Base-by-base conservation (phyloP, 23 red algal genomes). In the Cyanidiococcus yangmingshanensis region DNA sequence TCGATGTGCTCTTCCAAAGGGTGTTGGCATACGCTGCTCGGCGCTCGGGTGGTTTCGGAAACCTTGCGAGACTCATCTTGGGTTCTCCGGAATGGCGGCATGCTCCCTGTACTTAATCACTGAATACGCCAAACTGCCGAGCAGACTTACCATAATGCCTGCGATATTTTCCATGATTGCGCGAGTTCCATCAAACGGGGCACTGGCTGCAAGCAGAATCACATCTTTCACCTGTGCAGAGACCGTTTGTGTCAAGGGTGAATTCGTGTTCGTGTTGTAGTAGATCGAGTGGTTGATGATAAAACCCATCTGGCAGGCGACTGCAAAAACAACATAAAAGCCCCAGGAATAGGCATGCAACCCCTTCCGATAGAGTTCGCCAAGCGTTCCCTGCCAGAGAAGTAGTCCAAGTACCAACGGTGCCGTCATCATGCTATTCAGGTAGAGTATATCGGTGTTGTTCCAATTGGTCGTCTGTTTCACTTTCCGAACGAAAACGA, bases 231-330 rank as follows among this genome's bases (percentile, higher is more conserved):
- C 74, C 50, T 96, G 91, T n/a, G 91, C 77, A 38, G 82, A 78
- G 24, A 96, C 77, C 38, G 87, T 82, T 75, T 96, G 91, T 1
- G 91, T 86, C 76, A 96, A 79, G 0, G 91, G 80, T 50, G 87
- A 88, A 76, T 96, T 96, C 27, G 83, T 90, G 2, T 86, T 87
- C n/a, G 91, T 96, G 40, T 96, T 96, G 41, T 86, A 82, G 74
- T 82, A 90, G 3, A 84, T 90, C 0, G 87, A 77, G 39, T 96
- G 91, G 38, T 96, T 96, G 80, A 96, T 86, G 17, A 90, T 50
- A n/a, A 90, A 79, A 2, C 82, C 86, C 57, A 95, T 68, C 0
- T 79, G 75, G 32, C 81, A 89, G 32, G 90, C 80, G 37, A 76
- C 68, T 32, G 84, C 74, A 71, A 88, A 84, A 0, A 88, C 71